Percentiles rank a stretch among this genome's conserved stretches.
phyloP scores from a whole-genome alignment of 768 basidiomycete species.

The Lactifluus pinguis region DNA sequence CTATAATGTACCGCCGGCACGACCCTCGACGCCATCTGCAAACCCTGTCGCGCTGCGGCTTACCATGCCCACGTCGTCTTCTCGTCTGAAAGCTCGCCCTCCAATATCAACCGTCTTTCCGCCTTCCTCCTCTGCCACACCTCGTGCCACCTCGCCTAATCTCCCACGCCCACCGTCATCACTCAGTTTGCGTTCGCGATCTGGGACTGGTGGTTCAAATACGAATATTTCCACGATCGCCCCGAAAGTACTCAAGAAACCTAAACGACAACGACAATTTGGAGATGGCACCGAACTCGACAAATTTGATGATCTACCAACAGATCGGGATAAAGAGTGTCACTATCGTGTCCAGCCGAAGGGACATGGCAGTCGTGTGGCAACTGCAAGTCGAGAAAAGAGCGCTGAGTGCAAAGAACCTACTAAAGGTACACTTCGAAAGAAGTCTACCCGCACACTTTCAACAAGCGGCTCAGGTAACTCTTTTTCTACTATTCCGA shows the following conservation, averaged over 20 bases:
- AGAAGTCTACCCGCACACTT: conserved; percentile 44
- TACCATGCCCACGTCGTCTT: conserved; percentile 76
- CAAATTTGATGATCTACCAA: conserved; percentile 76
- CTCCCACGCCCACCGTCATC: conserved; percentile 50
- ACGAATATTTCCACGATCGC: conserved; percentile 37
- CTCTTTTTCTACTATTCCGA: conserved; percentile 7
- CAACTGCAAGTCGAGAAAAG: conserved; percentile 41
- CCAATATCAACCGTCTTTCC: conserved; percentile 72
- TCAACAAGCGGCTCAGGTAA: conserved; percentile 31
- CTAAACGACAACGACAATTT: conserved; percentile 67
- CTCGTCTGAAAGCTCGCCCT: conserved; percentile 64
- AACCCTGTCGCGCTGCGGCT: conserved; percentile 70
- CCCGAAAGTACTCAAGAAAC: conserved; percentile 63
- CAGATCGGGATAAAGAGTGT: conserved; percentile 75
- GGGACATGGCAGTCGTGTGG: conserved; percentile 52
- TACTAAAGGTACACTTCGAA: conserved; percentile 50
- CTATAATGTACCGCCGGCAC: conserved; percentile 62
- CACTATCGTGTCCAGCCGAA: conserved; percentile 70
- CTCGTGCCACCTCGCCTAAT: conserved; percentile 50
- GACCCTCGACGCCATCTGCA: conserved; percentile 72
- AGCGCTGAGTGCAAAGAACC: conserved; percentile 31
- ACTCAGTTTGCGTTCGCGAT: conserved; percentile 34
- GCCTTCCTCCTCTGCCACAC: conserved; percentile 29
- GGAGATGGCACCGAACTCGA: conserved; percentile 90
- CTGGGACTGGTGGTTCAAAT: conserved; percentile 28